Evolutionary conservation across 2,329 filamentous ascomycete species (phyloP), one percentile per base, ranked within the genome.

Genomic region (Colletotrichum simmondsii): DNA sequence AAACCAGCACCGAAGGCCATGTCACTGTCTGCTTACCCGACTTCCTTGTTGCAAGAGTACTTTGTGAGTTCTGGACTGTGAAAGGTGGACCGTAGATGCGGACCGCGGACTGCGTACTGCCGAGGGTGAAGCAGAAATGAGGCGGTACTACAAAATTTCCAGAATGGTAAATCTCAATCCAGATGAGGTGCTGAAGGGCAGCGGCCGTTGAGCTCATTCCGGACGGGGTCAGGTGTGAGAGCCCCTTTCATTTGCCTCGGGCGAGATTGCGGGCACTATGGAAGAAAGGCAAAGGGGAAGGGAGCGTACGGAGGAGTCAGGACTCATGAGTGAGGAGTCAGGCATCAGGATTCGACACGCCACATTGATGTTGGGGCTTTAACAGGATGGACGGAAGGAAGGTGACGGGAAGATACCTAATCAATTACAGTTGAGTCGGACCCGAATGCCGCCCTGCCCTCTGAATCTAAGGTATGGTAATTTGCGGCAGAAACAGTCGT

Each of bases 381-480:
- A 10, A 19, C 22, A 24, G 32, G 62, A 46, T 6, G 19, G 28
- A 35, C 60, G n/a, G 30, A 26, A 56, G 22, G 56, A n/a, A 35
- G 26, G 26, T 24, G 16, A 42, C 37, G 19, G 56, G 35, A 24
- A 19, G 46, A 49, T 19, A n/a, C 7, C 11, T 19, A 46, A 54
- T 60, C 30, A 66, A 61, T 61, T 30, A 24, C 10, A 69, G 60
- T 49, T 57, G 52, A 46, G 63, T 22, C 12, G 35, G 53, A 24
- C 22, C 32, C 28, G 32, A 14, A 30, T 52, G n/a, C 37, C 30
- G 26, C 42, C 30, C 22, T 30, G 22, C 6, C 6, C 10, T 28
- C 22, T 58, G 52, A 35, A 7, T 49, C 35, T 49, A 22, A 42
- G 37, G 37, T 42, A 42, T 16, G 37, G 37, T 16, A 42, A 42